Base-by-base conservation (phyloP, 306 rosid genomes). In the Citrullus amarus region DNA sequence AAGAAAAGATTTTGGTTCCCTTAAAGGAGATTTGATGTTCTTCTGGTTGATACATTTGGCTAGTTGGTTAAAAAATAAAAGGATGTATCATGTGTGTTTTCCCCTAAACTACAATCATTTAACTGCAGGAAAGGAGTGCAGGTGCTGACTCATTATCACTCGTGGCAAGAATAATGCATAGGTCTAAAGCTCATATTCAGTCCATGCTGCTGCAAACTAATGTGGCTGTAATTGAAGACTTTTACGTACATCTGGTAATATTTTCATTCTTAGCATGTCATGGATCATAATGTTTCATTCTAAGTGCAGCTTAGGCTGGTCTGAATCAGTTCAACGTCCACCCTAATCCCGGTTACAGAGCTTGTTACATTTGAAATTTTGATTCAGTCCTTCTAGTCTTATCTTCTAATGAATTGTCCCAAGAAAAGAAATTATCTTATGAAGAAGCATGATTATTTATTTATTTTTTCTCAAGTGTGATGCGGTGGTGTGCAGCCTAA, bases 61-160 rank as follows among this genome's bases (percentile, higher is more conserved):
- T 28, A 51, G 12, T 16, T 72, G 22, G 43, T 72, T 15, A 70
- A 25, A 69, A 68, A 69, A 70, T 70, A 5, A 30, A 32, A 72
- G 77, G 50, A 44, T 11, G 32, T 48, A 8, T 4, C 25, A 25
- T 72, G 77, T 72, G 77, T 30, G 46, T 58, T 84, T 79, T 54
- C 79, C 77, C 75, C 57, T 79, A 53, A 76, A 48, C 78, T 76
- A 77, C 48, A 28, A 78, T 66, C 69, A 55, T 75, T 86, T 66
- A 77, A 63, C 80, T 88, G 82, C 99, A 96, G 98, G 99, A 96
- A 89, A 90, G 98, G 88, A 89, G 97, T 65, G 93, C 93, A 66
- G 98, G 89, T 79, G 99, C 89, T 84, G 99, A 96, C 85, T 86
- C 96, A 68, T 58, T 91, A 77, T 88, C 88, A 74, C 90, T 90